Base-by-base conservation (phyloP, 495 filamentous ascomycete genomes). In the Xeromyces bisporus region DNA sequence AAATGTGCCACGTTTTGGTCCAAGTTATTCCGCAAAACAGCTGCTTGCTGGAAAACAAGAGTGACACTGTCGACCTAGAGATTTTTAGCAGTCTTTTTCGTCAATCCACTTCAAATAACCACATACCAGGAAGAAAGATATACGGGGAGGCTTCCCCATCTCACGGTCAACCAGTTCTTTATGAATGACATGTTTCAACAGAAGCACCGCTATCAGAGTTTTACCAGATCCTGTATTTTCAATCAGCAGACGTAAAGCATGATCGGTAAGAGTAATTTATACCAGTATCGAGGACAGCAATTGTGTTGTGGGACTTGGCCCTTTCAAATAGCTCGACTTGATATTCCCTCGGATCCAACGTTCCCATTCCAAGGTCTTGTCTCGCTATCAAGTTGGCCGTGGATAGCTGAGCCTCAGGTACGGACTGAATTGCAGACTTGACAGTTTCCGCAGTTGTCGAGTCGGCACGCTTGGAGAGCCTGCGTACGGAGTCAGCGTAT, bases 261-360 rank as follows among this genome's bases (percentile, higher is more conserved):
- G 13, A 8, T 10, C 14, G n/a, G 15, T 20, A 27, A 18, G 15
- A 5, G 18, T 7, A 41, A 31, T n/a, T n/a, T n/a, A n/a, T 47
- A 79, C 79, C 86, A 21, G 89, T 94, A 48, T 93, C 85, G n/a
- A 96, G 66, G 8, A 97, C 91, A 2, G 86, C 89, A 44, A 97
- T 92, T 9, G 74, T 86, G 42, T 97, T 97, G 42, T 79, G 66
- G 12, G 66, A 39, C 48, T 91, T 93, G 12, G 89, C 87, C 39
- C 69, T 68, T 52, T 96, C 82, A 44, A 91, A 96, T 0, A 97
- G 66, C 50, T 96, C 87, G 18, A 79, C 59, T 50, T 97, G 89
- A 45, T 96, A 97, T 41, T 92, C 83, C 18, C 89, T 65, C 9
- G 91, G 81, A 36, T 71, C 74, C 9, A 71, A 62, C 34, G 80